phyloP scores from a whole-genome alignment of 257 asterid species.

The Asclepias syriaca region DNA sequence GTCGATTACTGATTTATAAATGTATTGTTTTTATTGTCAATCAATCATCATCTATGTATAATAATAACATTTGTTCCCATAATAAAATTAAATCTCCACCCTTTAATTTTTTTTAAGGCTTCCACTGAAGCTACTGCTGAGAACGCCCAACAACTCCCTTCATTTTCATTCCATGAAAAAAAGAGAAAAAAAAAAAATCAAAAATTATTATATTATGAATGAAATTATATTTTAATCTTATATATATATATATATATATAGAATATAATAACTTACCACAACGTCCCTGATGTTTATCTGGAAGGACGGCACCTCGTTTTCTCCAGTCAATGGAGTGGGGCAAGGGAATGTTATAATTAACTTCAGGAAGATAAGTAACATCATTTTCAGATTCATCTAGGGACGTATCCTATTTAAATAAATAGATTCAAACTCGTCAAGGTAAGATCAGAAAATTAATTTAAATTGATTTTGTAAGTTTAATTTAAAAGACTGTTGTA shows the following conservation, averaged over 20 bases:
- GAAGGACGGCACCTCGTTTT: conserved; percentile 54
- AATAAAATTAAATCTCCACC: conserved; percentile 28
- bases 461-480: conserved; percentile 53
- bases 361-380: no score
- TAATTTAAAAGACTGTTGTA: conserved; percentile 42
- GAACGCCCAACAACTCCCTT: conserved; percentile 54
- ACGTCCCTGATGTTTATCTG: conserved; percentile 63
- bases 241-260: no score
- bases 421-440: conserved; percentile 52
- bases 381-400: no score
- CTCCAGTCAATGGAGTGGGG: conserved; percentile 87
- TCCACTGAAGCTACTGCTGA: conserved; percentile 36
- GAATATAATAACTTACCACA: conserved; percentile 42
- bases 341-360: conserved; percentile 32
- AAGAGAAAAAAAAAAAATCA: no score
- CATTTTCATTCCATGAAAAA: not conserved
- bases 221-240: no score
- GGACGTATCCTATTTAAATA: conserved; percentile 48
- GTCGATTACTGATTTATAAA: no score
- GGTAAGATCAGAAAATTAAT: conserved; percentile 67
- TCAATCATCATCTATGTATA: no score
- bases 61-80: conserved; percentile 44
- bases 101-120: conserved; percentile 25
- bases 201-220: no score
- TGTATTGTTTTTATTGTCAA: no score